Evolutionary conservation across 2,329 filamentous ascomycete species (phyloP).

Genomic region (Endoconidiophora laricicola): DNA sequence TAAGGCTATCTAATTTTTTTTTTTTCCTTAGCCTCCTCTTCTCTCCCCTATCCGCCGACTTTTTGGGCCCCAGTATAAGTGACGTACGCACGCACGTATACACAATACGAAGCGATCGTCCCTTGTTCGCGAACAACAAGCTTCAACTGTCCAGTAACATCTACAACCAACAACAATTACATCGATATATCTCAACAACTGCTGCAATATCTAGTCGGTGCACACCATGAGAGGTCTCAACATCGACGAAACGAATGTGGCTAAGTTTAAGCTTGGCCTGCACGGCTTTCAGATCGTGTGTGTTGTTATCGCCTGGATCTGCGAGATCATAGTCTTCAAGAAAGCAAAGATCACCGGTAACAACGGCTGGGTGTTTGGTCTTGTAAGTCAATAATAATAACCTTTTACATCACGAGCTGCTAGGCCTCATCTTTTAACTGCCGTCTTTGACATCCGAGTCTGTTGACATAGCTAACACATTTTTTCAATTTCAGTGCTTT

Average conservation of each 20-base stretch:
- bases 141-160: too few relatives aligned
- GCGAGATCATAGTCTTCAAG: conserved; percentile 44
- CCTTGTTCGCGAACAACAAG: not conserved
- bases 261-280: conserved; percentile 38
- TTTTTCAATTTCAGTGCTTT: conserved; percentile 35
- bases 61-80: not conserved
- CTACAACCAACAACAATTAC: too few relatives aligned
- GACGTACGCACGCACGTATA: not conserved
- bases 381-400: conserved; percentile 29
- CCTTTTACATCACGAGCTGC: too few relatives aligned
- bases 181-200: not conserved
- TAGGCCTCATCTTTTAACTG: not conserved
- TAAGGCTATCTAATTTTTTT: not conserved
- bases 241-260: conserved; percentile 20
- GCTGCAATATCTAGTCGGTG: too few relatives aligned
- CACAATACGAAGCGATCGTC: not conserved
- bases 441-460: not conserved
- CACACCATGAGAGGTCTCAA: conserved; percentile 1
- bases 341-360: conserved; percentile 36
- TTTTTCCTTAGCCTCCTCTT: not conserved
- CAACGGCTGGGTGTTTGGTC: conserved; percentile 46
- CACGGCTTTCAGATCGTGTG: conserved; percentile 39
- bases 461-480: not conserved
- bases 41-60: not conserved
- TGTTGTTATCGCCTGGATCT: conserved; percentile 37